Percentiles rank a stretch among this genome's conserved stretches.
phyloP scores from a whole-genome alignment of 2,329 filamentous ascomycete species.

The Colletotrichum theobromicola region DNA sequence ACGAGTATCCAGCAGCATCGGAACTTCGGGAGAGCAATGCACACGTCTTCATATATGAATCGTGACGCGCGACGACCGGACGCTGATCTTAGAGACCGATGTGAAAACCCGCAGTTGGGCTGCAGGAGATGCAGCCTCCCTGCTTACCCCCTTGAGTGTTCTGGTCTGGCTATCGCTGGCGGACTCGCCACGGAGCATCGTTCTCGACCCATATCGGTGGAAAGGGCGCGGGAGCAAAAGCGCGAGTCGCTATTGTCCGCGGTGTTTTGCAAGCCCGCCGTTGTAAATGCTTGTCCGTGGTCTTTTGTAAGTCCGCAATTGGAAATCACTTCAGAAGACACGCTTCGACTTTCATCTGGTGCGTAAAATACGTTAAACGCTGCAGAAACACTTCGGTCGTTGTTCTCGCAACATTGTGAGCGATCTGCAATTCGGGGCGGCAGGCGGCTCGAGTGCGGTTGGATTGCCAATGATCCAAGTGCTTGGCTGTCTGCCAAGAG shows the following conservation, averaged over 20 bases:
- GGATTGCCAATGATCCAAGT: neutral
- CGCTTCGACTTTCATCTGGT: neutral
- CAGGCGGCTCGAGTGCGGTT: neutral
- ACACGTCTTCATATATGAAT: slow-evolving; percentile 1
- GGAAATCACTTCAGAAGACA: neutral
- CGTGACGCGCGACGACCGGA: neutral
- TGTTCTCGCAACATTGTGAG: neutral
- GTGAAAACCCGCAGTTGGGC: neutral
- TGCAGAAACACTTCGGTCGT: neutral
- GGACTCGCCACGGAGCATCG: neutral
- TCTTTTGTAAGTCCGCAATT: neutral
- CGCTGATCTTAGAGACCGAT: neutral
- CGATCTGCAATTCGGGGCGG: neutral
- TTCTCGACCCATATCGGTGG: neutral
- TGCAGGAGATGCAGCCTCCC: neutral
- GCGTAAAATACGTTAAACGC: neutral
- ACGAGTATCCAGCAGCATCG: neutral
- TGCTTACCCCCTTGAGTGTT: neutral
- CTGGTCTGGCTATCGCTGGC: neutral
- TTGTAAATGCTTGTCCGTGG: neutral
- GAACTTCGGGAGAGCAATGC: neutral
- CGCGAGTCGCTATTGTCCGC: slow-evolving; percentile 6
- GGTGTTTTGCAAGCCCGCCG: slow-evolving; percentile 9
- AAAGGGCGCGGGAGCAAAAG: neutral
- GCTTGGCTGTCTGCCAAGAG: slow-evolving; percentile 3